Conservation (phyloP, 441 rosid species). For the Aquilaria agallochum region DNA sequence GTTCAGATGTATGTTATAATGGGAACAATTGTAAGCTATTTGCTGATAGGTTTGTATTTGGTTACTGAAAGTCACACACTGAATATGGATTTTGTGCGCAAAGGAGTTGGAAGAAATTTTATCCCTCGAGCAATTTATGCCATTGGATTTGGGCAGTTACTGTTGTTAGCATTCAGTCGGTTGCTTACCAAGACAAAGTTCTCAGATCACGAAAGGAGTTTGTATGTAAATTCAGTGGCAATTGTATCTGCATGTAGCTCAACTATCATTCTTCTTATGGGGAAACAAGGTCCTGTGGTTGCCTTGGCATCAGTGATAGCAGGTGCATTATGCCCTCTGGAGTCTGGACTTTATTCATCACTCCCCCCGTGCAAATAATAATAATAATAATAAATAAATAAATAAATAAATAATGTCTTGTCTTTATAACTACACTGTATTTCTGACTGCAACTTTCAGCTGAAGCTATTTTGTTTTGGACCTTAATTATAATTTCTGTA, state of each 20-base stretch:
- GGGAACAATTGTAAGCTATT: conserved; percentile 56
- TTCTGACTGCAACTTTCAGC: no score
- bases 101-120: conserved; percentile 37
- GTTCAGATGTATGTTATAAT: conserved; percentile 41
- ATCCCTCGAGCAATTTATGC: conserved; percentile 65
- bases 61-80: conserved; percentile 48
- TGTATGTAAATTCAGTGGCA: conserved; percentile 39
- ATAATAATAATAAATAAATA: background rate
- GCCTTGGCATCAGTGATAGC: conserved; percentile 64
- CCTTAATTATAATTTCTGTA: no score
- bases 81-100: conserved; percentile 32
- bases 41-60: conserved; percentile 76
- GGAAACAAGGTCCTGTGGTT: conserved; percentile 85
- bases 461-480: no score
- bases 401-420: conserved; percentile 7
- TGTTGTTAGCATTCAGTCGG: conserved; percentile 36
- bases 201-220: conserved; percentile 19
- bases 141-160: conserved; percentile 54
- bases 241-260: conserved; percentile 80
- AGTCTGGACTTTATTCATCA: no score
- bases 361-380: no score
- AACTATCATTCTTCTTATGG: conserved; percentile 67
- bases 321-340: conserved; percentile 36
- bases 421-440: no score
- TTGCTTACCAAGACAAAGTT: conserved; percentile 25